phyloP scores from a whole-genome alignment of 176 grass and related monocot species.

The Oryza rufipogon region DNA sequence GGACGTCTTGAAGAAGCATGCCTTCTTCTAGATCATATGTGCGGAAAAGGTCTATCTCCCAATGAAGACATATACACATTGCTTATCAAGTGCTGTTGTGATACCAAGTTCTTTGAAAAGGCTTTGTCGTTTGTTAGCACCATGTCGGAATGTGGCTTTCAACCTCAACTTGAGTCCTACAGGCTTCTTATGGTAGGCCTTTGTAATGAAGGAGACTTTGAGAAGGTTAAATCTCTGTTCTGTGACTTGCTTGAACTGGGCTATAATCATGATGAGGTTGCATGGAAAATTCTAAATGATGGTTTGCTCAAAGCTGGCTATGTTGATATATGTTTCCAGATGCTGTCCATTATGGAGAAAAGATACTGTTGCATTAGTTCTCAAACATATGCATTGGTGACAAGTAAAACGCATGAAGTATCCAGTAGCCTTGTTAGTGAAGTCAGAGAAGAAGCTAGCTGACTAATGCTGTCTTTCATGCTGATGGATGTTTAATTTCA shows the following conservation, averaged over 20 bases:
- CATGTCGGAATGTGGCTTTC: conserved; percentile 66
- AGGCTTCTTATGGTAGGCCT: conserved; percentile 65
- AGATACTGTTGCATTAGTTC: conserved; percentile 53
- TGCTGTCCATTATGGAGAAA: conserved; percentile 71
- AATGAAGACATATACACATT: conserved; percentile 71
- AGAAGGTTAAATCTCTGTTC: conserved; percentile 66
- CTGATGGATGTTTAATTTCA: conserved; percentile 25
- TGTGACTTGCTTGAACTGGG: conserved; percentile 61
- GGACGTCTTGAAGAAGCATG: conserved; percentile 64
- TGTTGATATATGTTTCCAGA: conserved; percentile 60
- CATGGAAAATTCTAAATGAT: conserved; percentile 85
- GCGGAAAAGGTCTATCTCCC: conserved; percentile 57
- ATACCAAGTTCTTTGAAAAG: conserved; percentile 62
- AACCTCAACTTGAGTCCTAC: conserved; percentile 70
- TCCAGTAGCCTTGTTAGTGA: conserved; percentile 40
- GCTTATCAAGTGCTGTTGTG: conserved; percentile 76
- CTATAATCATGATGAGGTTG: conserved; percentile 83
- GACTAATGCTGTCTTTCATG: conserved; percentile 3
- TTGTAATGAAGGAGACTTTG: conserved; percentile 63
- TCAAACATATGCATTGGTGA: conserved; percentile 65
- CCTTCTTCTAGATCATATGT: conserved; percentile 68
- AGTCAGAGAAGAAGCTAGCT: conserved; percentile 42
- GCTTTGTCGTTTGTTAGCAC: conserved; percentile 53
- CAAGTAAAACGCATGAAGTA: conserved; percentile 48
- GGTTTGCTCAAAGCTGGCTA: conserved; percentile 65